These are phyloP conservation scores for Tylopilus vinaceipallidus DNA, from an alignment of 768 basidiomycete species.

Conservation along the genomic window DNA sequence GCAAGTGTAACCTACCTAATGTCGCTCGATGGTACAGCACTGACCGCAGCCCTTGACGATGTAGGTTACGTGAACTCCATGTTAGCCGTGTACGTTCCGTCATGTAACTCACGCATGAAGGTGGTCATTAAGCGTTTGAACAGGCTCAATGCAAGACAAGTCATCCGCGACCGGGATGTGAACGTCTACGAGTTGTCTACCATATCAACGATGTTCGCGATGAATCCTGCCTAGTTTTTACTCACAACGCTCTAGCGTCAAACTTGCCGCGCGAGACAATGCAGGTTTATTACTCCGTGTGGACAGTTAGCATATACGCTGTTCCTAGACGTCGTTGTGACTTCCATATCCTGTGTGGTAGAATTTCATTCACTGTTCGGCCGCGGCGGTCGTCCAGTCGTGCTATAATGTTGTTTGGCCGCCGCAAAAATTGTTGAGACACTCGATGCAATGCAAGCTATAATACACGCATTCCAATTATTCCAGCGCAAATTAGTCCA, in stretches of 20 bases:
- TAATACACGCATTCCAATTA: constrained; percentile 11
- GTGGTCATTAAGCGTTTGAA: background rate
- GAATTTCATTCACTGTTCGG: background rate
- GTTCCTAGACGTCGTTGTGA: too few species aligned
- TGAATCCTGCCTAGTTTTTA: too few species aligned
- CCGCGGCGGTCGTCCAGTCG: too few species aligned
- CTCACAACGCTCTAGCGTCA: too few species aligned
- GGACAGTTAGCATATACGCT: too few species aligned
- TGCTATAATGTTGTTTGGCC: too few species aligned
- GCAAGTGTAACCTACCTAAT: background rate
- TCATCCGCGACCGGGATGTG: constrained; percentile 7
- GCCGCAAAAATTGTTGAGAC: background rate
- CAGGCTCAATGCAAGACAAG: constrained; percentile 12
- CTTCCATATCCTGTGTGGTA: too few species aligned
- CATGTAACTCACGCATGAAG: too few species aligned
- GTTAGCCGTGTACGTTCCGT: constrained; percentile 11
- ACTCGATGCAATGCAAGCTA: constrained; percentile 4
- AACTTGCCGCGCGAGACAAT: too few species aligned
- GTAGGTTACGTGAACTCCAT: constrained; percentile 14
- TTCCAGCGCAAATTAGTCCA: constrained; percentile 8
- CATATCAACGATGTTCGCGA: background rate
- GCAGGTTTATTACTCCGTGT: too few species aligned
- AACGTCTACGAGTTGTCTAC: background rate
- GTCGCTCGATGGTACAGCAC: background rate
- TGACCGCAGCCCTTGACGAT: background rate